Conservation (phyloP, 352 stramenopile genomes). For the Peronospora destructor region DNA sequence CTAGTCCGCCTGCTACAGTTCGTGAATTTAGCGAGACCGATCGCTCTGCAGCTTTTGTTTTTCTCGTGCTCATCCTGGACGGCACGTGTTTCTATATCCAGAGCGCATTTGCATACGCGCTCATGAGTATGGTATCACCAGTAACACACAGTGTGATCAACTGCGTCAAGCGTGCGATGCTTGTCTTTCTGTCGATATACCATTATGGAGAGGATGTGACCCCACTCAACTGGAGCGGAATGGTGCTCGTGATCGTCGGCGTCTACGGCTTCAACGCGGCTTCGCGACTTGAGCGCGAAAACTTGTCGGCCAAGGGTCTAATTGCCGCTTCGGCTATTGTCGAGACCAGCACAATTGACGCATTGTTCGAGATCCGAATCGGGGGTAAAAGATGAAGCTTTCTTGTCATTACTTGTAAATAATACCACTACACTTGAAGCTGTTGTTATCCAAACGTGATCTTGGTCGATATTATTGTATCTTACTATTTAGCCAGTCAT, state of each 20-base stretch:
- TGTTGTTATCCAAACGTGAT: background rate
- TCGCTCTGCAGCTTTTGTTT: conserved; percentile 37
- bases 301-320: conserved; percentile 15
- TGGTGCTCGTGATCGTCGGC: conserved; percentile 80
- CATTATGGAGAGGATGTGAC: conserved; percentile 86
- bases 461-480: conserved; percentile 6
- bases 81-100: conserved; percentile 87
- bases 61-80: conserved; percentile 52
- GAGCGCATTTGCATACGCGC: conserved; percentile 85
- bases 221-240: conserved; percentile 74
- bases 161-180: conserved; percentile 85
- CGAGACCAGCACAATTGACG: conserved; percentile 44
- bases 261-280: conserved; percentile 85
- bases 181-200: conserved; percentile 88
- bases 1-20: conserved; percentile 23
- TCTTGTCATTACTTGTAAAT: background rate
- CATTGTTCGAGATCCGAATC: conserved; percentile 62
- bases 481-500: conserved; percentile 9
- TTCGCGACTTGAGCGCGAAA: conserved; percentile 52
- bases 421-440: background rate
- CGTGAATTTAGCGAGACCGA: conserved; percentile 24
- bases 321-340: conserved; percentile 32
- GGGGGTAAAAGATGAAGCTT: conserved; percentile 23
- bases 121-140: conserved; percentile 87
- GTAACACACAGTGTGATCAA: conserved; percentile 89